Conservation (phyloP, 805 yeast genomes). For the Yamadazyma akitaensis region DNA sequence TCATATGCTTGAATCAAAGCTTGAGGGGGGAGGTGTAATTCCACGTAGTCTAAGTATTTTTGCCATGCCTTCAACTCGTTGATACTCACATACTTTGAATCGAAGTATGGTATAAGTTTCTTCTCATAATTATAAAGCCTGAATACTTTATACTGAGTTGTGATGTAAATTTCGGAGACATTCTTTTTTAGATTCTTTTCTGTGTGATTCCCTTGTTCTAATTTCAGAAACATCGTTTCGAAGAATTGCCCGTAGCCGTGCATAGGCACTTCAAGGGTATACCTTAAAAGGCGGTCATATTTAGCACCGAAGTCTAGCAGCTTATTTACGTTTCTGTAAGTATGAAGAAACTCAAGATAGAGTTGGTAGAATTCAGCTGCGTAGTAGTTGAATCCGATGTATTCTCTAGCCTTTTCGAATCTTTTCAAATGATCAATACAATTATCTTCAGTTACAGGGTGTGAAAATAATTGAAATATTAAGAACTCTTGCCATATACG, state of each 20-base stretch:
- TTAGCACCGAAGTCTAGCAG: conserved; percentile 22
- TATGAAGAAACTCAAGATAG: conserved; percentile 43
- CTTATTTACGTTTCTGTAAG: conserved; percentile 26
- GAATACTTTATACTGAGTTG: conserved; percentile 51
- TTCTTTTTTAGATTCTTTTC: conserved; percentile 42
- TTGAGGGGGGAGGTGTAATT: conserved; percentile 28
- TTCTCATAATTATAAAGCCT: conserved; percentile 51
- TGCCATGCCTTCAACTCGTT: conserved; percentile 60
- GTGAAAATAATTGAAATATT: conserved; percentile 34
- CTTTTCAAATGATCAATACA: conserved; percentile 15
- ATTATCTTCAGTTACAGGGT: conserved; percentile 23
- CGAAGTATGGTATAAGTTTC: conserved; percentile 36
- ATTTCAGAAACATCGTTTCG: conserved; percentile 30
- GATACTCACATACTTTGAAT: conserved; percentile 27
- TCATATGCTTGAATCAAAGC: conserved; percentile 39
- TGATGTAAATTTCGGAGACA: conserved; percentile 51
- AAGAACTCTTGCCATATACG: conserved; percentile 52
- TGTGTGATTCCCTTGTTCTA: conserved; percentile 9
- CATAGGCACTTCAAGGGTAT: conserved; percentile 52
- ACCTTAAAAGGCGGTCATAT: conserved; percentile 43
- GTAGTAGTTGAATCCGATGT: conserved; percentile 52
- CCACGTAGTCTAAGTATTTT: conserved; percentile 53
- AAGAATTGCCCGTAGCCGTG: conserved; percentile 51
- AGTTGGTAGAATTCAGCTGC: conserved; percentile 49
- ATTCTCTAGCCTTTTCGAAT: conserved; percentile 47